These are phyloP conservation scores for Chrysochromulina tobinii DNA, from an alignment of 78 protist species.

Conservation along the genomic window DNA sequence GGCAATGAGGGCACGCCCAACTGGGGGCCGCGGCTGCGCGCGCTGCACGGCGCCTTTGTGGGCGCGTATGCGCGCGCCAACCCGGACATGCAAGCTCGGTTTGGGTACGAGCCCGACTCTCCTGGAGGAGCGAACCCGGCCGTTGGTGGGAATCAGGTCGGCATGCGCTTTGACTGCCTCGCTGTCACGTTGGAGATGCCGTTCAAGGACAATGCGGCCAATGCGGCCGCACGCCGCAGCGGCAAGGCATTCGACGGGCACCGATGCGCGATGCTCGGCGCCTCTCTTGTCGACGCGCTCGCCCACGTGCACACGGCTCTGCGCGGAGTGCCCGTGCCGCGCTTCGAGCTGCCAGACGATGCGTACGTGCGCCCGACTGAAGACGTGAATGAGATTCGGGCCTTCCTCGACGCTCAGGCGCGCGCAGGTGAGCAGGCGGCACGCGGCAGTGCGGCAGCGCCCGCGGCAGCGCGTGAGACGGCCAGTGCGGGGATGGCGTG, in stretches of 20 bases:
- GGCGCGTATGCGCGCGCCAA: background rate
- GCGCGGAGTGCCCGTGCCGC: background rate
- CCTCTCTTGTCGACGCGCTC: background rate
- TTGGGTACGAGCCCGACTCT: background rate
- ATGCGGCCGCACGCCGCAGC: background rate
- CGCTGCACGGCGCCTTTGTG: background rate
- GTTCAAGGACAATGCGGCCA: background rate
- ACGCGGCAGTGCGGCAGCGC: no score
- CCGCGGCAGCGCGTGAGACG: no score
- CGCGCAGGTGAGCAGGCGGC: no score
- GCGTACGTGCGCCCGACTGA: no score
- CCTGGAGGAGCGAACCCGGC: conserved; percentile 10
- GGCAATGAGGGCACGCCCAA: background rate
- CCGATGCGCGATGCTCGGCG: conserved; percentile 16
- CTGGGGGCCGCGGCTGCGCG: conserved; percentile 2
- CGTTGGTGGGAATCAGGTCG: background rate
- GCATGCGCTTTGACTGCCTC: conserved; percentile 11
- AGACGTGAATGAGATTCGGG: no score
- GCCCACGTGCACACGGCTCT: background rate
- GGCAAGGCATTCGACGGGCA: no score
- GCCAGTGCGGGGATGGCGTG: no score
- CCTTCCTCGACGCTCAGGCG: no score
- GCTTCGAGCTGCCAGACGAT: no score
- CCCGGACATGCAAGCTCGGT: background rate
- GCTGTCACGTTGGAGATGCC: conserved; percentile 23